phyloP scores from a whole-genome alignment of 2,329 filamentous ascomycete genomes.

The Phialocephala sp. region DNA sequence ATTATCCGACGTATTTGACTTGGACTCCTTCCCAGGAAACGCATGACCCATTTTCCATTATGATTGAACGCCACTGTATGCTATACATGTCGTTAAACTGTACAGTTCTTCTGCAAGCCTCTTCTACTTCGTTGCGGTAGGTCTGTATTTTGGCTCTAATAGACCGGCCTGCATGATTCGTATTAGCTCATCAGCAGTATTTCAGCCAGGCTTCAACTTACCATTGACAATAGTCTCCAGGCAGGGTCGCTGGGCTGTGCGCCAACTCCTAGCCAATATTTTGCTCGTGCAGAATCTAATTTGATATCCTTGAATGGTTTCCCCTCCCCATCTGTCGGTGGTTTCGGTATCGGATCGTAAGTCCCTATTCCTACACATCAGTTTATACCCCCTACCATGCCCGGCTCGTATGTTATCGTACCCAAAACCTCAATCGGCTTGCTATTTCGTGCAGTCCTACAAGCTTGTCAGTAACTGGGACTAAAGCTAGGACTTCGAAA shows the following conservation, averaged over 20 bases:
- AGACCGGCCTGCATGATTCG: constrained; percentile 38
- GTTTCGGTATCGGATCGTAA: constrained; percentile 71
- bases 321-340: constrained; percentile 63
- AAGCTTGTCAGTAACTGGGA: constrained; percentile 12
- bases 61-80: constrained; percentile 2
- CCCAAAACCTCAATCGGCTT: constrained; percentile 92
- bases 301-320: constrained; percentile 89
- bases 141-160: constrained; percentile 41
- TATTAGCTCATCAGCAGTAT: constrained; percentile 1
- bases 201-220: constrained; percentile 46
- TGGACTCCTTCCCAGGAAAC: not conserved
- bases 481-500: not conserved
- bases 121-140: constrained; percentile 14
- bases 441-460: constrained; percentile 82
- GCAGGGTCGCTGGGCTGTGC: constrained; percentile 91
- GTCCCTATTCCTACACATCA: constrained; percentile 50
- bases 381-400: not conserved
- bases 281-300: constrained; percentile 78
- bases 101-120: not conserved
- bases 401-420: constrained; percentile 33
- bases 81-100: not conserved
- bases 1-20: not conserved
- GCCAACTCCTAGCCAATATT: constrained; percentile 97
- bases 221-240: constrained; percentile 86
- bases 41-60: not conserved